Conservation (phyloP, 2,329 filamentous ascomycete species). For the Zalaria obscura region DNA sequence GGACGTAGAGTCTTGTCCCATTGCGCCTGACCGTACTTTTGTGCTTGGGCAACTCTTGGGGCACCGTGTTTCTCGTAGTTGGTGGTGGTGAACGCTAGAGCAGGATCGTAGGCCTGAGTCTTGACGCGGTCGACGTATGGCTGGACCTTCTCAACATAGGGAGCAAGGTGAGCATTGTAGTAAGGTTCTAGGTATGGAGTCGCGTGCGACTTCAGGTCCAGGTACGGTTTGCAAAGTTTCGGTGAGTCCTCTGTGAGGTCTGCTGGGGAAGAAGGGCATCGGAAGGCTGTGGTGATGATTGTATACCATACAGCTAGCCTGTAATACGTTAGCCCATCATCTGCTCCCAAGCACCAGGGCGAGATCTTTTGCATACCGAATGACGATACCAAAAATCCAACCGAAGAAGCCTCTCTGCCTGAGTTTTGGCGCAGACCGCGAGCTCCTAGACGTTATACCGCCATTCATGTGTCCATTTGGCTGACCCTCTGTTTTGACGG, state of each 20-base stretch:
- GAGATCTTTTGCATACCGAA: constrained; percentile 1
- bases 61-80: constrained; percentile 57
- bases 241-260: constrained; percentile 58
- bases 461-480: constrained; percentile 4
- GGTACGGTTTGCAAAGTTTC: constrained; percentile 68
- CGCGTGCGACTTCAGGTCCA: constrained; percentile 50
- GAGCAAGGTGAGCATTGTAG: constrained; percentile 70
- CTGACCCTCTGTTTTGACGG: neutral
- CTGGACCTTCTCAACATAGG: constrained; percentile 61
- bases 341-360: neutral
- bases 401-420: constrained; percentile 5
- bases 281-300: constrained; percentile 65
- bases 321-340: neutral
- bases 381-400: constrained; percentile 3
- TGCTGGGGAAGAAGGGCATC: constrained; percentile 59
- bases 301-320: constrained; percentile 74
- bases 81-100: constrained; percentile 45
- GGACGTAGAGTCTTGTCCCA: constrained; percentile 73
- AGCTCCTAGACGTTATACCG: neutral
- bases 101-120: constrained; percentile 52
- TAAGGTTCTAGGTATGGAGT: constrained; percentile 70
- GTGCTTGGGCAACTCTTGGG: constrained; percentile 54
- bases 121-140: constrained; percentile 55
- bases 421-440: neutral
- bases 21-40: constrained; percentile 51